Percentiles rank a stretch among this genome's conserved stretches.
phyloP scores from a whole-genome alignment of 805 yeast genomes.

The Saccharomycopsis microspora region DNA sequence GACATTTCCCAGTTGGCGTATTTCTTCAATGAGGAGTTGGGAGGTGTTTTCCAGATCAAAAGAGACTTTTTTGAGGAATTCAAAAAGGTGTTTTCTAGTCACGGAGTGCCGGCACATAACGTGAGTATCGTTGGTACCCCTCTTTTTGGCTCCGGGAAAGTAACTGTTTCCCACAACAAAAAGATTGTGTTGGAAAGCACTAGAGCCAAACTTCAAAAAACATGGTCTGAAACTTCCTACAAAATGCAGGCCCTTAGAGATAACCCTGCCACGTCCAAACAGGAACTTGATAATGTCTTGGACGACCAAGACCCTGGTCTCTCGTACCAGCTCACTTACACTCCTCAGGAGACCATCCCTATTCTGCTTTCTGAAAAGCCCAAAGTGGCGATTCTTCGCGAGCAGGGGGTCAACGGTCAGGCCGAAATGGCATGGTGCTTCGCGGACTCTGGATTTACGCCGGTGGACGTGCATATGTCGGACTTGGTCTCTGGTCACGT shows the following conservation, averaged over 20 bases:
- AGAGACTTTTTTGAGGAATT: conserved; percentile 43
- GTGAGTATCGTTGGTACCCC: conserved; percentile 65
- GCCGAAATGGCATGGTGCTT: conserved; percentile 98
- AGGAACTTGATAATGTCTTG: conserved; percentile 62
- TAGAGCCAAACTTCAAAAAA: conserved; percentile 61
- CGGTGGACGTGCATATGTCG: conserved; percentile 95
- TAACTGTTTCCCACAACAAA: conserved; percentile 30
- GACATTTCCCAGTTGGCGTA: conserved; percentile 29
- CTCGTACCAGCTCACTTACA: conserved; percentile 64
- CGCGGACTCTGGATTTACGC: conserved; percentile 86
- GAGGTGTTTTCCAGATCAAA: conserved; percentile 86
- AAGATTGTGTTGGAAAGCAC: conserved; percentile 35
- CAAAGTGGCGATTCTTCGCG: conserved; percentile 90
- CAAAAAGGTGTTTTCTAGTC: conserved; percentile 36
- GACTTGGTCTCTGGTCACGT: conserved; percentile 72
- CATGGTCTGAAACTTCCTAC: conserved; percentile 84
- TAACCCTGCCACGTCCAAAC: conserved; percentile 81
- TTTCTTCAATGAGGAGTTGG: conserved; percentile 87
- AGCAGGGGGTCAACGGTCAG: conserved; percentile 97
- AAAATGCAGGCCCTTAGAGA: conserved; percentile 87
- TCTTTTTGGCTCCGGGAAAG: conserved; percentile 29
- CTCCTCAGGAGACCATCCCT: conserved; percentile 39
- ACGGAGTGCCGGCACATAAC: conserved; percentile 45
- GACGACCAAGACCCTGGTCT: conserved; percentile 91
- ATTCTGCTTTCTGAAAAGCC: conserved; percentile 42